phyloP scores from a whole-genome alignment of 73 alveolate genomes.

The Paraurostyla sp. region DNA sequence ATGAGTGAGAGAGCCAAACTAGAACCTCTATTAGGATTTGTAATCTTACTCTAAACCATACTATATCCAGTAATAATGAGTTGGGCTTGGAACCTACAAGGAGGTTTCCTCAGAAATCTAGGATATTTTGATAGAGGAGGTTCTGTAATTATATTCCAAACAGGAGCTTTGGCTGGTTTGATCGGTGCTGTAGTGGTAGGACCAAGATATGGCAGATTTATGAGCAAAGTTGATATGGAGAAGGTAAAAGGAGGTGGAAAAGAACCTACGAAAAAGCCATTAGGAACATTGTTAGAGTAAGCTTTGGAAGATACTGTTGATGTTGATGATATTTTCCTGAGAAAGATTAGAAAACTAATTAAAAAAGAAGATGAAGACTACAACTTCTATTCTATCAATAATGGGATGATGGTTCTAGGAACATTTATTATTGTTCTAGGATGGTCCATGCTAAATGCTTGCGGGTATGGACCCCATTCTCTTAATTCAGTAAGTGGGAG shows the following conservation, averaged over 20 bases:
- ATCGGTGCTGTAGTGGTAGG: conserved; percentile 40
- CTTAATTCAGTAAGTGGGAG: conserved; percentile 27
- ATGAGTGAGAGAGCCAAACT: conserved; percentile 51
- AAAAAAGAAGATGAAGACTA: conserved; percentile 35
- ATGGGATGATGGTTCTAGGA: conserved; percentile 47
- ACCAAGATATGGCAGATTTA: conserved; percentile 58
- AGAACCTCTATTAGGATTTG: conserved; percentile 38
- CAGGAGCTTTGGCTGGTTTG: conserved; percentile 51
- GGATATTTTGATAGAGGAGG: conserved; percentile 54
- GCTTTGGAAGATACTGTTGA: conserved; percentile 56
- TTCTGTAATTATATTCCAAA: conserved; percentile 22
- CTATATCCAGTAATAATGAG: conserved; percentile 25
- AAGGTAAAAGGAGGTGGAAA: conserved; percentile 56
- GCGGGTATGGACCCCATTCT: conserved; percentile 51
- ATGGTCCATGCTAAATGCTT: conserved; percentile 25
- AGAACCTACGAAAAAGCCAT: conserved; percentile 18
- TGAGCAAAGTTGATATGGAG: conserved; percentile 38
- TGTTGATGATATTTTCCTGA: conserved; percentile 36
- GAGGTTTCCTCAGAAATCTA: conserved; percentile 37
- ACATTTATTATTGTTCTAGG: conserved; percentile 32
- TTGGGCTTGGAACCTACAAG: conserved; percentile 61
- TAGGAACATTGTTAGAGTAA: conserved; percentile 35
- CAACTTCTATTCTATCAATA: conserved; percentile 35
- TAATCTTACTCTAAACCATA: neutral
- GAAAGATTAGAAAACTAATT: conserved; percentile 34